These are phyloP conservation scores for Blastobotrys malaysiensis DNA, from an alignment of 1,139 yeast genomes.

Conservation along the genomic window DNA sequence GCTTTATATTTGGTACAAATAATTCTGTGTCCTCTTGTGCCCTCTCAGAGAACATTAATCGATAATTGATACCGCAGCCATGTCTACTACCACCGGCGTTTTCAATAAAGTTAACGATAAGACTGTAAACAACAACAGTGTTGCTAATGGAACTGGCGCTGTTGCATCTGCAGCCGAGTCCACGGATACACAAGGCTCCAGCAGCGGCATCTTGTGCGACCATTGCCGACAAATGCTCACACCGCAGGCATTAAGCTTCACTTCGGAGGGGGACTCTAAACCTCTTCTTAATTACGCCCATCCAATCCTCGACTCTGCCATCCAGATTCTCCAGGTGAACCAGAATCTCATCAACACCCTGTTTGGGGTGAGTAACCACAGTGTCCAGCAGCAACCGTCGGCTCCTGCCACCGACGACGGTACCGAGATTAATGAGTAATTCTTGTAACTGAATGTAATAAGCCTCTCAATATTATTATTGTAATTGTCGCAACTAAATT, in stretches of 20 bases:
- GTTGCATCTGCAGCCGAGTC: not conserved
- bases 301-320: not conserved
- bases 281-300: not conserved
- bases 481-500: not conserved
- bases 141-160: not conserved
- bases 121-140: not conserved
- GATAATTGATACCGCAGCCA: not conserved
- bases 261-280: not conserved
- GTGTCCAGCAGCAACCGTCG: not conserved
- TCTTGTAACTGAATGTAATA: not conserved
- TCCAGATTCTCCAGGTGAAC: not conserved
- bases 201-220: not conserved
- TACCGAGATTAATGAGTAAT: not conserved
- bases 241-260: not conserved
- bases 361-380: not conserved
- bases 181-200: not conserved
- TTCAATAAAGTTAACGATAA: not conserved
- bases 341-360: not conserved
- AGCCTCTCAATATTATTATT: too few relatives aligned
- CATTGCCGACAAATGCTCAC: not conserved
- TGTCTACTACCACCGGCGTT: not conserved
- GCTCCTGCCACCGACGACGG: not conserved
- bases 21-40: not conserved
- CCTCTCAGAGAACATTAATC: not conserved
- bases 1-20: constrained; percentile 18